Evolutionary conservation across 108 stramenopile genomes (phyloP).

Genomic region (Nitzschia palea): DNA sequence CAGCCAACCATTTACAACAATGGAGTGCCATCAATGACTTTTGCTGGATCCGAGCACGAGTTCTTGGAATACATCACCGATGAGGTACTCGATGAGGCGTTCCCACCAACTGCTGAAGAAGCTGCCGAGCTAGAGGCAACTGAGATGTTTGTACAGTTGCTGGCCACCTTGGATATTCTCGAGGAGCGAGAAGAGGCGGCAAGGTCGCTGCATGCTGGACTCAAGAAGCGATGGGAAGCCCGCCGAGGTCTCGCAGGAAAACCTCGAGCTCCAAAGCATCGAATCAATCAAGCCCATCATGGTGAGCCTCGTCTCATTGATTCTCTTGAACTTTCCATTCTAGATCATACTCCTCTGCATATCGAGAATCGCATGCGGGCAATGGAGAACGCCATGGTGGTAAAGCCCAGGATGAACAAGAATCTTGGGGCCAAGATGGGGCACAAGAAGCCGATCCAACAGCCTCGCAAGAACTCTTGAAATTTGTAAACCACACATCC

Average conservation of each 20-base stretch:
- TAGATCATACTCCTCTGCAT: constrained; percentile 2
- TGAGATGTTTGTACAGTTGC: constrained; percentile 45
- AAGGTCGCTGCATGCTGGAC: constrained; percentile 24
- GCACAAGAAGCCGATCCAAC: constrained; percentile 36
- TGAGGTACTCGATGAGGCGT: constrained; percentile 52
- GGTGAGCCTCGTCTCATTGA: constrained; percentile 2
- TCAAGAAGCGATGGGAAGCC: constrained; percentile 55
- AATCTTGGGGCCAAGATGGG: neutral
- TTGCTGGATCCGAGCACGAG: constrained; percentile 22
- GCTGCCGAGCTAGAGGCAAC: constrained; percentile 60
- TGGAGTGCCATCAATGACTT: constrained; percentile 16
- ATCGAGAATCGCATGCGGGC: constrained; percentile 17
- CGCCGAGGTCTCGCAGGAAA: constrained; percentile 42
- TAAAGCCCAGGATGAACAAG: constrained; percentile 12
- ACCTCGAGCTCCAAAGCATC: constrained; percentile 30
- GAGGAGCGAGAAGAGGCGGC: constrained; percentile 57
- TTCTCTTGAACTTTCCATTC: constrained; percentile 16
- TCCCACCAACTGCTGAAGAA: constrained; percentile 52
- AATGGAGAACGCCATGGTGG: constrained; percentile 5
- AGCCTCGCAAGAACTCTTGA: constrained; percentile 38
- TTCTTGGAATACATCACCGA: constrained; percentile 45
- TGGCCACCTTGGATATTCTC: constrained; percentile 40
- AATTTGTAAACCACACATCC: neutral
- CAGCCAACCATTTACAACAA: constrained; percentile 35
- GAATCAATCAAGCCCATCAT: constrained; percentile 17